Conservation (phyloP, 257 asterid species). For the Primulina eburnea region DNA sequence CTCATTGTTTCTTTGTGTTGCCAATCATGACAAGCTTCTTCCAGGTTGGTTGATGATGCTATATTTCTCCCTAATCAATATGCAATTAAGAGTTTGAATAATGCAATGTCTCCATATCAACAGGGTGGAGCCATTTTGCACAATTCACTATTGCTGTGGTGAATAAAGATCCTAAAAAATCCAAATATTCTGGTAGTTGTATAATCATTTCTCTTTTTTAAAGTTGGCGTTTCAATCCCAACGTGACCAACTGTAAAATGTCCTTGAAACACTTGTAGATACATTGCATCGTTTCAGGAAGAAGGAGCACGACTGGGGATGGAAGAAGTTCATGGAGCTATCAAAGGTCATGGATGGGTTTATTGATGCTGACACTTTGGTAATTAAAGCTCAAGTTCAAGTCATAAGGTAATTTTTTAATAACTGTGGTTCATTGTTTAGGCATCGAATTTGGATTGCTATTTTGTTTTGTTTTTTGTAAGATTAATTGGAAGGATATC, state of each 20-base stretch:
- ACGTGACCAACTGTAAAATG: constrained; percentile 11
- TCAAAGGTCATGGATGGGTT: constrained; percentile 55
- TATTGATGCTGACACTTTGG: constrained; percentile 51
- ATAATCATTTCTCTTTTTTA: background rate
- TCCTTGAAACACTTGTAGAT: constrained; percentile 38
- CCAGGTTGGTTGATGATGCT: constrained; percentile 32
- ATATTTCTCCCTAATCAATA: background rate
- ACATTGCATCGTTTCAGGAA: constrained; percentile 56
- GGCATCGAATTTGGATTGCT: background rate
- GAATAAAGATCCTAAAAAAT: constrained; percentile 52
- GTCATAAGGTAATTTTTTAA: constrained; percentile 48
- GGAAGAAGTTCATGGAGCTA: constrained; percentile 63
- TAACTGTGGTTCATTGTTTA: background rate
- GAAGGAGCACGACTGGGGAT: constrained; percentile 65
- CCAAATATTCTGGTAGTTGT: constrained; percentile 47
- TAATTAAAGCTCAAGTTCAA: constrained; percentile 56
- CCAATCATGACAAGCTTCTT: constrained; percentile 61
- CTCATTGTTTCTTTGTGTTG: constrained; percentile 57
- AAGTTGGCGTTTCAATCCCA: background rate
- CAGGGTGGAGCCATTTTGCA: constrained; percentile 64
- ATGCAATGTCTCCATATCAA: constrained; percentile 16
- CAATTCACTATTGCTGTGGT: constrained; percentile 61
- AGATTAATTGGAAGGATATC: background rate
- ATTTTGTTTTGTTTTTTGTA: background rate
- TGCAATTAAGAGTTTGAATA: constrained; percentile 17